Evolutionary conservation across 2,329 filamentous ascomycete species (phyloP).

Genomic region (Lithohypha guttulata): DNA sequence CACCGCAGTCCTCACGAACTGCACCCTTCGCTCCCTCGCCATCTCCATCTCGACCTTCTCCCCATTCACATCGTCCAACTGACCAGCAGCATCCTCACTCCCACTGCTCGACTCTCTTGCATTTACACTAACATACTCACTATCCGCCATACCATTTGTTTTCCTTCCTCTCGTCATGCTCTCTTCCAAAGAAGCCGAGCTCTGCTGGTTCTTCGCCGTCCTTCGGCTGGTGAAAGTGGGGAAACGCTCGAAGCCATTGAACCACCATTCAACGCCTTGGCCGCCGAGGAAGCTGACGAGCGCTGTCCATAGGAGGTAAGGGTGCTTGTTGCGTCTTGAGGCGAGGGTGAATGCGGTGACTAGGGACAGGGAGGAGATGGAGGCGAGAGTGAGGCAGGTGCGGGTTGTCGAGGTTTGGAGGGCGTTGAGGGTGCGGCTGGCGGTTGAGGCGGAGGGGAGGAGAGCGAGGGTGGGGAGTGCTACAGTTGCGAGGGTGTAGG

Average conservation of each 20-base stretch:
- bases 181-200: not conserved
- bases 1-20: constrained; percentile 29
- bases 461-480: constrained; percentile 70
- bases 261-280: constrained; percentile 56
- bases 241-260: constrained; percentile 54
- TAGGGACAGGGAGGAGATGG: constrained; percentile 60
- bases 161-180: constrained; percentile 9
- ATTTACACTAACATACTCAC: constrained; percentile 20
- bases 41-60: constrained; percentile 36
- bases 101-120: constrained; percentile 8
- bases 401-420: constrained; percentile 53
- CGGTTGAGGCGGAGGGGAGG: constrained; percentile 64
- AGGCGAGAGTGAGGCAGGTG: constrained; percentile 57
- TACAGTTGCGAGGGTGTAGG: constrained; percentile 69
- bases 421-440: constrained; percentile 59
- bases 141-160: constrained; percentile 14
- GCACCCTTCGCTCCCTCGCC: constrained; percentile 31
- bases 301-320: constrained; percentile 80
- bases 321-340: constrained; percentile 64
- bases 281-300: constrained; percentile 43
- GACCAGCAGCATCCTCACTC: constrained; percentile 26
- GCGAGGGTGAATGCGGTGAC: constrained; percentile 69
- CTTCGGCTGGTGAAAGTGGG: constrained; percentile 33
- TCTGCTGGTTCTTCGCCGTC: constrained; percentile 1
- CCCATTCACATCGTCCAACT: constrained; percentile 32